A percentile compares a stretch with the other conserved stretches of the same genome.
Conservation (phyloP, 2,329 filamentous ascomycete species). For the Cadophora luteo-olivacea region DNA sequence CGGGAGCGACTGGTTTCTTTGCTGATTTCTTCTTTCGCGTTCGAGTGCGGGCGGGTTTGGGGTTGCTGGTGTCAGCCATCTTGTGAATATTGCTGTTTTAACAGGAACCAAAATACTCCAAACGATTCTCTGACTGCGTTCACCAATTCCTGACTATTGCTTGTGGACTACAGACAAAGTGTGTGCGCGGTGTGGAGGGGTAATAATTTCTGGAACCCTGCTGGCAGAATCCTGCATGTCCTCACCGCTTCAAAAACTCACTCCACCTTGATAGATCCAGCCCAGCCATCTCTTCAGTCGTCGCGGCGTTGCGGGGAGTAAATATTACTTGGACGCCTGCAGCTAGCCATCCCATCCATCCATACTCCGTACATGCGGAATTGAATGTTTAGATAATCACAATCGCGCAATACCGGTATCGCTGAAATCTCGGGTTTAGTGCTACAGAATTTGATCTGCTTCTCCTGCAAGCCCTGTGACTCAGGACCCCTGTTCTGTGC, state of each 20-base stretch:
- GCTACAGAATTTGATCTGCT: background rate
- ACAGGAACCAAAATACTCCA: too few relatives aligned
- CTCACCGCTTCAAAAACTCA: constrained; percentile 10
- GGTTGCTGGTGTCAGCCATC: constrained; percentile 15
- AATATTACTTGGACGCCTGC: too few relatives aligned
- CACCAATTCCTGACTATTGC: background rate
- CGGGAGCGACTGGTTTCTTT: background rate
- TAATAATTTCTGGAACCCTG: constrained; percentile 9
- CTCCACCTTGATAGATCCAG: background rate
- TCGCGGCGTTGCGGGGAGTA: background rate
- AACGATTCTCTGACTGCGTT: background rate
- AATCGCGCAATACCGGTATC: constrained; percentile 9
- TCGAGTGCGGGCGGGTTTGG: background rate
- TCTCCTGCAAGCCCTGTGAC: constrained; percentile 1
- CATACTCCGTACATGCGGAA: background rate
- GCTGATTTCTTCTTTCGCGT: constrained; percentile 16
- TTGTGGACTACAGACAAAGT: background rate
- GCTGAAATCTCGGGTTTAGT: background rate
- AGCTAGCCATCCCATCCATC: too few relatives aligned
- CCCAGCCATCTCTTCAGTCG: background rate
- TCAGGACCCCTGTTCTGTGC: background rate
- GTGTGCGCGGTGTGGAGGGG: constrained; percentile 11
- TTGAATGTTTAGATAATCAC: background rate
- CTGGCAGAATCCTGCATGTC: background rate
- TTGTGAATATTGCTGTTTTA: background rate